A percentile compares a stretch with the other conserved stretches of the same genome.
These are phyloP conservation scores for Phytophthora pisi DNA, from an alignment of 352 stramenopile species.

Conservation along the genomic window DNA sequence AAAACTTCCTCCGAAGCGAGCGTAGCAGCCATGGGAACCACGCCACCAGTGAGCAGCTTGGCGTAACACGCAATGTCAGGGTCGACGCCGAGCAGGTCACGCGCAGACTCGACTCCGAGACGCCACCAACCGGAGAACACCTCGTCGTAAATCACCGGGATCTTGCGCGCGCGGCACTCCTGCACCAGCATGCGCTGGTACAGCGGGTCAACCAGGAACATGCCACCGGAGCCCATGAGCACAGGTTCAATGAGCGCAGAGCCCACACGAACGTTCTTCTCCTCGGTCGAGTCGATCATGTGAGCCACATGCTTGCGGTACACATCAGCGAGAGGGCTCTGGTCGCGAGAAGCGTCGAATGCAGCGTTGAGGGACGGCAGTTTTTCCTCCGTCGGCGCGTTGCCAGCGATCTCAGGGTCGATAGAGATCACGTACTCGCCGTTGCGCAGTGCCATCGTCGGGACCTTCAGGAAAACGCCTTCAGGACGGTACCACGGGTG, in stretches of 20 bases:
- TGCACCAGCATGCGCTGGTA: constrained; percentile 91
- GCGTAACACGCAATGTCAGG: constrained; percentile 93
- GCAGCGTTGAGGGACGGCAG: constrained; percentile 55
- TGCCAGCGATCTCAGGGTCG: constrained; percentile 51
- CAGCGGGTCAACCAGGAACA: constrained; percentile 92
- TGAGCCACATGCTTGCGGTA: constrained; percentile 74
- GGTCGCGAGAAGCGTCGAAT: constrained; percentile 53
- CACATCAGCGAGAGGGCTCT: constrained; percentile 41
- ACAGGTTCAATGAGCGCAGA: constrained; percentile 91
- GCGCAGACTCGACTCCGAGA: constrained; percentile 83
- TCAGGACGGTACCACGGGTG: constrained; percentile 92
- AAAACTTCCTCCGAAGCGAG: constrained; percentile 91
- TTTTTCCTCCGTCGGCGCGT: constrained; percentile 34
- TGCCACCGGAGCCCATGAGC: constrained; percentile 87
- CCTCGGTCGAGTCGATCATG: constrained; percentile 51
- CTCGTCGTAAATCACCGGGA: constrained; percentile 94
- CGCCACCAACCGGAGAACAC: constrained; percentile 93
- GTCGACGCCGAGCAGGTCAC: constrained; percentile 84
- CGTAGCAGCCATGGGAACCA: constrained; percentile 88
- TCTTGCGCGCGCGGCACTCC: constrained; percentile 69
- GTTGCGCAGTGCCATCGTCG: constrained; percentile 69
- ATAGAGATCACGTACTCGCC: constrained; percentile 65
- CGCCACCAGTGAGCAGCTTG: constrained; percentile 91
- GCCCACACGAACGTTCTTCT: constrained; percentile 57
- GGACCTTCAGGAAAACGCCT: constrained; percentile 81